Evolutionary conservation across 768 basidiomycete genomes (phyloP).

Genomic region (Boletus huronensis): DNA sequence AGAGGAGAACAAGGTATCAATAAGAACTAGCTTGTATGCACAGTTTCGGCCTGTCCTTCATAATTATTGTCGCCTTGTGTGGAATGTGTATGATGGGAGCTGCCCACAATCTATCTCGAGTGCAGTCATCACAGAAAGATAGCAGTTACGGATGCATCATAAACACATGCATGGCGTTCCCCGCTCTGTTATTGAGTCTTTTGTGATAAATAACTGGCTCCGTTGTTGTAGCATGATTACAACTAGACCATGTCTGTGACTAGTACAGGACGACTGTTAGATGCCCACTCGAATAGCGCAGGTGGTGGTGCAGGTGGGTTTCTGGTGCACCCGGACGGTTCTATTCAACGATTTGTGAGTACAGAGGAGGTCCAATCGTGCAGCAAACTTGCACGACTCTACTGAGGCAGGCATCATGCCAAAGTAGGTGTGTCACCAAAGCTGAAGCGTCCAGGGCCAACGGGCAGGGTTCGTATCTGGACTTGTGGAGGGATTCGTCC

Average conservation of each 20-base stretch:
- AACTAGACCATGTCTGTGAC: neutral
- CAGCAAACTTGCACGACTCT: neutral
- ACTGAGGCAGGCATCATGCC: neutral
- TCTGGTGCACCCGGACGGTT: neutral
- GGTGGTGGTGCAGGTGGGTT: neutral
- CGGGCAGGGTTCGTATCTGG: constrained; percentile 2
- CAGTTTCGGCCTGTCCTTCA: constrained; percentile 3
- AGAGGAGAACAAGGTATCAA: constrained; percentile 11
- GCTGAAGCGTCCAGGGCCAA: constrained; percentile 2
- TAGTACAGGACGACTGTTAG: neutral
- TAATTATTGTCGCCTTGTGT: neutral
- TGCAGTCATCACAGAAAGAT: neutral
- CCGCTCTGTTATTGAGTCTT: neutral
- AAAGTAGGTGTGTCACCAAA: neutral
- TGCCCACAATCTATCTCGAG: neutral
- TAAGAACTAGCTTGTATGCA: constrained; percentile 19
- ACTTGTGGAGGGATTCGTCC: constrained; percentile 3
- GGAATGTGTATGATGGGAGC: neutral
- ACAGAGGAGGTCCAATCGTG: neutral
- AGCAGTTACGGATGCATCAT: neutral
- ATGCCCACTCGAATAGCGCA: neutral
- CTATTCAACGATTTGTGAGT: neutral
- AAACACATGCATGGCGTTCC: neutral
- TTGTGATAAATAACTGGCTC: neutral
- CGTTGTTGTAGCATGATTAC: neutral